Evolutionary conservation across 1,139 yeast genomes (phyloP).

Genomic region (Arxiozyma heterogenica): DNA sequence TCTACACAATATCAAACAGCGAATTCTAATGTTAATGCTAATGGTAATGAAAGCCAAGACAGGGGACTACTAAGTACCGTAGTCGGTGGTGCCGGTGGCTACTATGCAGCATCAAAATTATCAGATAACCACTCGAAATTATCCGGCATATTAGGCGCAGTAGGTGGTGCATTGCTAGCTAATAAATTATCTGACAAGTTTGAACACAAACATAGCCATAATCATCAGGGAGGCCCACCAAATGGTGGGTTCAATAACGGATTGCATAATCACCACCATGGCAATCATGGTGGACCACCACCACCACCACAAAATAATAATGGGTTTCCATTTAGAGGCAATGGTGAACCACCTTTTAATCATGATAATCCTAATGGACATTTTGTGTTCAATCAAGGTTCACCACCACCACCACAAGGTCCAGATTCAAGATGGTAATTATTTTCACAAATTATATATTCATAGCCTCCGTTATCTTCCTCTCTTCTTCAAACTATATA

Average conservation of each 20-base stretch:
- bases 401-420: conserved; percentile 1
- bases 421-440: not conserved
- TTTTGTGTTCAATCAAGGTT: not conserved
- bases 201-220: conserved; percentile 17
- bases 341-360: conserved; percentile 8
- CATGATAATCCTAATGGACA: not conserved
- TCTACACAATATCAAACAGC: conserved; percentile 3
- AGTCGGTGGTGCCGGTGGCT: conserved; percentile 56
- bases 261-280: conserved; percentile 12
- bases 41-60: conserved; percentile 29
- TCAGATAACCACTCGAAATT: conserved; percentile 42
- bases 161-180: conserved; percentile 54
- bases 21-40: conserved; percentile 11
- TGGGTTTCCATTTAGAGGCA: conserved; percentile 11
- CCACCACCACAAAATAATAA: conserved; percentile 4
- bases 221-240: conserved; percentile 1
- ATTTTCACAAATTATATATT: not conserved
- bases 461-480: not conserved
- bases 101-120: conserved; percentile 35
- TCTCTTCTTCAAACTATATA: not conserved
- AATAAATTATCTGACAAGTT: conserved; percentile 42
- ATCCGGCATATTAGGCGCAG: conserved; percentile 50
- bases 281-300: not conserved
- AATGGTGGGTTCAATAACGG: conserved; percentile 12
- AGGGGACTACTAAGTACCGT: conserved; percentile 49